A percentile compares a stretch with the other conserved stretches of the same genome.
phyloP scores from a whole-genome alignment of 2,329 filamentous ascomycete species.

The Microsporum ferrugineum region DNA sequence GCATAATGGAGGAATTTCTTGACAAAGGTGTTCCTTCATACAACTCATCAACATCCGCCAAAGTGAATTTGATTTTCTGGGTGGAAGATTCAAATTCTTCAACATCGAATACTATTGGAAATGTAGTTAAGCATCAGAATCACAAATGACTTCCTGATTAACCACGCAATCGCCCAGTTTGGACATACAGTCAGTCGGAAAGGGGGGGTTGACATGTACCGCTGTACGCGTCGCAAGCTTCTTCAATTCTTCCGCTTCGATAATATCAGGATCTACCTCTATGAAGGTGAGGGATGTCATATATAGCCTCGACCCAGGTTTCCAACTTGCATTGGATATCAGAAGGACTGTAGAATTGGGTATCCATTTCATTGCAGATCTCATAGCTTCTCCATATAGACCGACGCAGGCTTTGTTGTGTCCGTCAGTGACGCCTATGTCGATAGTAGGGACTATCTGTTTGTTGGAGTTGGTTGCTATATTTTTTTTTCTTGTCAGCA shows the following conservation, averaged over 20 bases:
- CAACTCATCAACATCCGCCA: constrained; percentile 15
- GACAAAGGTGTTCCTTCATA: neutral
- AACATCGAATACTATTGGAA: constrained; percentile 11
- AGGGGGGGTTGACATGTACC: constrained; percentile 37
- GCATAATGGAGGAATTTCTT: neutral
- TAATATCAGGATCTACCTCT: constrained; percentile 38
- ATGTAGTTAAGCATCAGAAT: neutral
- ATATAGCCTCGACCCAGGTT: constrained; percentile 25
- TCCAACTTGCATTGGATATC: constrained; percentile 31
- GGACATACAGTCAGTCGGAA: constrained; percentile 24
- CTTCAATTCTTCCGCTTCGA: constrained; percentile 37
- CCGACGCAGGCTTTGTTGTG: constrained; percentile 37
- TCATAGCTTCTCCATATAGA: constrained; percentile 33
- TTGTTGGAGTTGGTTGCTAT: neutral
- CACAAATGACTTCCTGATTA: no score
- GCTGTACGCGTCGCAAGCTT: constrained; percentile 32
- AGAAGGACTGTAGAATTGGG: constrained; percentile 34
- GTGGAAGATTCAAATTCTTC: constrained; percentile 7
- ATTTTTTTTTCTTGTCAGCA: neutral
- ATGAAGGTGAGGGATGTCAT: constrained; percentile 34
- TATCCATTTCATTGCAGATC: constrained; percentile 27
- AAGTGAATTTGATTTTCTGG: constrained; percentile 11
- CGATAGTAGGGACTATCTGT: constrained; percentile 27
- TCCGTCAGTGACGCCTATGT: constrained; percentile 40
- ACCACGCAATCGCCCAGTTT: neutral